Evolutionary conservation across 2,329 filamentous ascomycete species (phyloP), one percentile per base, ranked within the genome.

Genomic region (Sphaerulina vaccinii): DNA sequence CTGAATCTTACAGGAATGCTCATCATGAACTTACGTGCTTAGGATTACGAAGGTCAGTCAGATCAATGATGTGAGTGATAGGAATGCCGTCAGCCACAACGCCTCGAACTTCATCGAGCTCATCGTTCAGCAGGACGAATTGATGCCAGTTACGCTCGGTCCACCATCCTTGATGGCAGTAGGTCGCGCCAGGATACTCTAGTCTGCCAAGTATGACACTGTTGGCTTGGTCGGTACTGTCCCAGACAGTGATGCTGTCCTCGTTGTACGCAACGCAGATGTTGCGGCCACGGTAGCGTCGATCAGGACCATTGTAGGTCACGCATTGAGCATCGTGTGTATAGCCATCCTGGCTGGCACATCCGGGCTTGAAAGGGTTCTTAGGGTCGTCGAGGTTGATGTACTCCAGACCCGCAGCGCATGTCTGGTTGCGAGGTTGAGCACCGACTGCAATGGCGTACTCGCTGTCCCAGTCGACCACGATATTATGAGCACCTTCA

Each of bases 271-370:
- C 72, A 65, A 75, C 76, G 69, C 77, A 79, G 55, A 79, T 76
- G 19, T 79, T 74, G 2, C 66, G 65, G 9, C 71, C 74, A 8
- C 64, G 58, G 65, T 75, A 79, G 21, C 67, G 58, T 39, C 63
- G 62, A 51, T 78, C 71, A 1, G 76, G 76, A 2, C 77, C 76
- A 5, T 68, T 70, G 68, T 78, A 77, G 45, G 74, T 71, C 27
- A 81, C 66, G 64, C 79, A 81, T 65, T 54, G 77, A 3, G 79
- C 78, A 56, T 81, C 79, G 64, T 81, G 79, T n/a, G 79, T 77
- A 62, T 81, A 81, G 41, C 77, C 78, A 61, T 80, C 79, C 15
- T 72, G 63, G 18, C 70, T 67, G 3, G 73, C 73, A 57, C 78
- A 80, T 23, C 78, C 78, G 8, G 75, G 74, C 2, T 71, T 73